Conservation (phyloP, 208 protist species). For the Angomonas ambiguus region DNA sequence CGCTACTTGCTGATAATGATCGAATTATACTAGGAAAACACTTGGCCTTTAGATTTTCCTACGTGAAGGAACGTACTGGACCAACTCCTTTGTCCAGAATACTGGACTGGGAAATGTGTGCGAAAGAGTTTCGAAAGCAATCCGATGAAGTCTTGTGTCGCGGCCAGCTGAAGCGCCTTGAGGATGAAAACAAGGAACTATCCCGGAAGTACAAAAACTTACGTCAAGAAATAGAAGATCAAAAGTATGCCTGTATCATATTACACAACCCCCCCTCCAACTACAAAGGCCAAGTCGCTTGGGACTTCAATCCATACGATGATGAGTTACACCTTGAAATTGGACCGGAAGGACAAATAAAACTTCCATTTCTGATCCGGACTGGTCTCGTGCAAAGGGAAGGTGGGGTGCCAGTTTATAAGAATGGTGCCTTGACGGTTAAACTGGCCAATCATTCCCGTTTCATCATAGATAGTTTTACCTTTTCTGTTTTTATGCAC, state of each 20-base stretch:
- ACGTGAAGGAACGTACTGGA: conserved; percentile 18
- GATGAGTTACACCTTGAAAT: conserved; percentile 27
- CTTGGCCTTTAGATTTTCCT: conserved; percentile 47
- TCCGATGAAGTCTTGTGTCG: conserved; percentile 16
- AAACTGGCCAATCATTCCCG: conserved; percentile 28
- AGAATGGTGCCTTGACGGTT: conserved; percentile 21
- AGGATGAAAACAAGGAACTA: conserved; percentile 28
- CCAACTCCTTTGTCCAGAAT: conserved; percentile 26
- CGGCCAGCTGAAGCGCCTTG: conserved; percentile 17
- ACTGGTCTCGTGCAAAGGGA: conserved; percentile 26
- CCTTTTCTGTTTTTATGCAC: conserved; percentile 42
- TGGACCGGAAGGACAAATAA: conserved; percentile 32
- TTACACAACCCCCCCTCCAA: conserved; percentile 43
- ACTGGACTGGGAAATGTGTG: conserved; percentile 60
- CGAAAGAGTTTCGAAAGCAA: conserved; percentile 43
- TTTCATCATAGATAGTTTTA: conserved; percentile 38
- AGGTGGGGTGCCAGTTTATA: conserved; percentile 23
- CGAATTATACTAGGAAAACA: conserved; percentile 58
- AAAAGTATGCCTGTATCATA: conserved; percentile 38
- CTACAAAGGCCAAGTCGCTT: conserved; percentile 37
- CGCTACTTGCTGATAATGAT: conserved; percentile 43
- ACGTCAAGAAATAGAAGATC: conserved; percentile 7
- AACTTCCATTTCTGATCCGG: conserved; percentile 37
- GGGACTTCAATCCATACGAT: conserved; percentile 36
- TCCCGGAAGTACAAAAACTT: conserved; percentile 25